Conservation (phyloP, 1,284 basidiomycete species). For the Rhizoctonia solani region DNA sequence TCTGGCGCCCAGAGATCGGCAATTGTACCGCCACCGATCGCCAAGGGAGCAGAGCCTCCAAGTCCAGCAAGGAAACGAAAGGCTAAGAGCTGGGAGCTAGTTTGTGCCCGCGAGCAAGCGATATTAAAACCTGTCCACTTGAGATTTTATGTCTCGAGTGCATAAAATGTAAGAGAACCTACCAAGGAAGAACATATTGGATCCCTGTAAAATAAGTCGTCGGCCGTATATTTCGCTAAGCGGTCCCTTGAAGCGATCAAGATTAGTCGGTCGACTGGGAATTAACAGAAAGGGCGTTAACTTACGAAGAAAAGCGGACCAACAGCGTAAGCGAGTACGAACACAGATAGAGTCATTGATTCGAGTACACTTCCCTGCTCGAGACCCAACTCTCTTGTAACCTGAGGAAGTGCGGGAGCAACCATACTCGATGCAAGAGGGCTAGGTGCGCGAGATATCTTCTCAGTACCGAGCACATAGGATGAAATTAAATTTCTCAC, state of each 20-base stretch:
- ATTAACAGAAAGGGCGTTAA: not conserved
- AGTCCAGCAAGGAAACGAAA: conserved; percentile 49
- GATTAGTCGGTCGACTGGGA: not conserved
- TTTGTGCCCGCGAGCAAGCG: conserved; percentile 48
- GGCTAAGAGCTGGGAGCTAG: conserved; percentile 47
- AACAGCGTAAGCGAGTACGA: conserved; percentile 48
- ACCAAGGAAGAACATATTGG: conserved; percentile 39
- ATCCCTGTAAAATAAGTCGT: conserved; percentile 35
- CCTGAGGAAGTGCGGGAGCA: conserved; percentile 35
- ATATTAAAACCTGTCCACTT: conserved; percentile 50
- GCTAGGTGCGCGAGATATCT: conserved; percentile 2
- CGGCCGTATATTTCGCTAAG: conserved; percentile 37
- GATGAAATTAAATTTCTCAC: not conserved
- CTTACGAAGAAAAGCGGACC: conserved; percentile 35
- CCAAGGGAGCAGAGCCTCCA: conserved; percentile 48
- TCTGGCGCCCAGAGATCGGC: conserved; percentile 48
- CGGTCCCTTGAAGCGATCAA: conserved; percentile 25
- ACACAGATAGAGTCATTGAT: conserved; percentile 49
- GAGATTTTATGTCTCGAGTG: not conserved
- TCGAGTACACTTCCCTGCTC: conserved; percentile 45
- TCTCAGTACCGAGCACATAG: not conserved
- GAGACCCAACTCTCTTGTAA: conserved; percentile 13
- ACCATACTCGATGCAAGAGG: conserved; percentile 38
- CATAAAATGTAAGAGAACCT: not conserved
- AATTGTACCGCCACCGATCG: conserved; percentile 47